Percentiles rank a stretch among this genome's conserved stretches.
Conservation (phyloP, 257 asterid genomes). For the Fraxinus cuspidata region DNA sequence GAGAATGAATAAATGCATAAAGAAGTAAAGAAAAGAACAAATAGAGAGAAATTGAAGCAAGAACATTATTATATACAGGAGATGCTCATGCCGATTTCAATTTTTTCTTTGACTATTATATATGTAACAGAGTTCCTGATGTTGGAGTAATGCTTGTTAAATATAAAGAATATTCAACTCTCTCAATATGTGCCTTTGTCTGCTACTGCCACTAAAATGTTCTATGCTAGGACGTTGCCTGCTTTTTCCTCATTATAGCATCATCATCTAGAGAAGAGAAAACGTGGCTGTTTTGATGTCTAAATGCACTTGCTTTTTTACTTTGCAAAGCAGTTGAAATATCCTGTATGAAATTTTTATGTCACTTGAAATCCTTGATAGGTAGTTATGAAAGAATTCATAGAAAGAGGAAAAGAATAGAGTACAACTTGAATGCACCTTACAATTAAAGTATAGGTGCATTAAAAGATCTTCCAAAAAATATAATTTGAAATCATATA, state of each 20-base stretch:
- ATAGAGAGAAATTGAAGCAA: slow-evolving; percentile 1
- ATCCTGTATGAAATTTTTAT: not conserved
- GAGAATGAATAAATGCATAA: not conserved
- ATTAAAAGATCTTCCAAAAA: slow-evolving; percentile 15
- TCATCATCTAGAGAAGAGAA: not conserved
- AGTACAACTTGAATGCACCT: slow-evolving; percentile 24
- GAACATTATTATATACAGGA: not conserved
- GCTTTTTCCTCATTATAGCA: not conserved
- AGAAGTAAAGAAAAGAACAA: not conserved
- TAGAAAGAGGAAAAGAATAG: not conserved
- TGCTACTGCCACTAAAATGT: not conserved
- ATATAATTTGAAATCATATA: slow-evolving; percentile 10
- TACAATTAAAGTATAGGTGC: slow-evolving; percentile 20
- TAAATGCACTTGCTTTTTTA: not conserved
- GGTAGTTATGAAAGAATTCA: slow-evolving; percentile 15
- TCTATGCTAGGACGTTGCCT: not conserved
- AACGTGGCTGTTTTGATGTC: not conserved
- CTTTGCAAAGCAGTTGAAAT: not conserved
- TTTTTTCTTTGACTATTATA: not conserved
- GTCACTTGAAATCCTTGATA: not conserved
- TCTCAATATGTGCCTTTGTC: not conserved
- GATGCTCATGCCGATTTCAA: not conserved
- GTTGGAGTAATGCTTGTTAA: not conserved
- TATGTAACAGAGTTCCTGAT: not conserved
- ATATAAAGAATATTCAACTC: not conserved